Evolutionary conservation across 768 basidiomycete genomes (phyloP), one percentile per base, ranked within the genome.

Genomic region (Lactarius psammicola): DNA sequence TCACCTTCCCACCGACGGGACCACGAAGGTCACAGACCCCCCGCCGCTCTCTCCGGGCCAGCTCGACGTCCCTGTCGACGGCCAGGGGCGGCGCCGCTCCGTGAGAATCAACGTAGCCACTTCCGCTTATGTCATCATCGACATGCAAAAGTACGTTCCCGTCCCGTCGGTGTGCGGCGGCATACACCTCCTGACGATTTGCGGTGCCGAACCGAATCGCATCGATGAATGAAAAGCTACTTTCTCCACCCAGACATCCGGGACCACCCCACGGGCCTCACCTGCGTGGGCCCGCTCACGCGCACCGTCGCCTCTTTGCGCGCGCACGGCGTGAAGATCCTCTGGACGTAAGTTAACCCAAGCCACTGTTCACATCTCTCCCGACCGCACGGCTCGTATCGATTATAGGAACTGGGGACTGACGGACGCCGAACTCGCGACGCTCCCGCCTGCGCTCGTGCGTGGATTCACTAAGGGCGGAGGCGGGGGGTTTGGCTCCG

Each of bases 91-190:
- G 49, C 49, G 13, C 10, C 79, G 85, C 28, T 77, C 75, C 23
- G 74, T 88, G 56, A 78, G 87, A 58, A 75, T 87, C 31, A 78
- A 83, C 69, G 80, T 78, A 38, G 75, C 79, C 34, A 74, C 77
- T 56, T 82, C 80, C 20, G 87, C 87, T 11, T 74, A 84, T 61
- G 82, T 88, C n/a, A 78, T 89, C 23, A 80, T 88, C 59, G 88
- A 88, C 71, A 89, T 89, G 88, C 88, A 89, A 73, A 89, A 88
- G 87, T 87, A 71, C 30, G 58, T 51, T 15, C 77, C 15, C 5
- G 5, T 40, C 20, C n/a, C n/a, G n/a, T n/a, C n/a, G n/a, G n/a
- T n/a, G n/a, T n/a, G n/a, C n/a, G n/a, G n/a, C n/a, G n/a, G n/a
- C n/a, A n/a, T n/a, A n/a, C n/a, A n/a, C n/a, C n/a, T n/a, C n/a